These are phyloP conservation scores for Aspergillus sp. DNA, from an alignment of 2,329 filamentous ascomycete species.

Conservation along the genomic window DNA sequence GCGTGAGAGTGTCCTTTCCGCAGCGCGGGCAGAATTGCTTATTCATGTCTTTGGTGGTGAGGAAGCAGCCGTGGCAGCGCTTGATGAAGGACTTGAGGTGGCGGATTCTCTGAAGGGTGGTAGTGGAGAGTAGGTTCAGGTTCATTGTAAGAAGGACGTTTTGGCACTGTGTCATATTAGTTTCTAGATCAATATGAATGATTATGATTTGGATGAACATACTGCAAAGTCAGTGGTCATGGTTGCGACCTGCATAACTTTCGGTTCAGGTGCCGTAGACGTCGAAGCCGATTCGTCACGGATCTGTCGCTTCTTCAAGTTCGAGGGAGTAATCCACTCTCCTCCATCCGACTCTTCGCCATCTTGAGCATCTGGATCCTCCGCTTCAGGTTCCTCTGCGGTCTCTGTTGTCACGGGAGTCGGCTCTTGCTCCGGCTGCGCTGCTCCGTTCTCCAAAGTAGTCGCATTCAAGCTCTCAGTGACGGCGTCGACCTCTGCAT, in stretches of 20 bases:
- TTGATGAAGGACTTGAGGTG: conserved; percentile 83
- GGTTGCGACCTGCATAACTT: conserved; percentile 75
- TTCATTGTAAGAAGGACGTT: conserved; percentile 94
- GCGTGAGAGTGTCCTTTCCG: conserved; percentile 77
- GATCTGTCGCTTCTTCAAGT: conserved; percentile 76
- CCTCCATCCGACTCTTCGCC: conserved; percentile 47
- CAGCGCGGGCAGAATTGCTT: conserved; percentile 92
- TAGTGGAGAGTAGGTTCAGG: conserved; percentile 74
- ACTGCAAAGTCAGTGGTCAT: conserved; percentile 95
- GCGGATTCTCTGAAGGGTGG: conserved; percentile 67
- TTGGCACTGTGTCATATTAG: conserved; percentile 45
- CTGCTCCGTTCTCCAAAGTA: conserved; percentile 22
- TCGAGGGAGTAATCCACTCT: conserved; percentile 91
- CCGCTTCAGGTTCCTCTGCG: conserved; percentile 17
- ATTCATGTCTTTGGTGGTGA: conserved; percentile 70
- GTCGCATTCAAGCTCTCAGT: conserved; percentile 22
- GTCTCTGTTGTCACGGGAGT: conserved; percentile 6
- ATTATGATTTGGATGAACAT: conserved; percentile 28
- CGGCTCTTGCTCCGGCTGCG: conserved; percentile 15
- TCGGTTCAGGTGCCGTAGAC: conserved; percentile 48
- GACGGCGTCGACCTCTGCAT: conserved; percentile 22
- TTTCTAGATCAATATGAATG: conserved; percentile 2
- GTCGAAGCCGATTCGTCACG: conserved; percentile 52
- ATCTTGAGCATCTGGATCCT: conserved; percentile 22
- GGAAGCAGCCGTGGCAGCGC: conserved; percentile 90